Base-by-base conservation (phyloP, 176 grass and related monocot species). In the Eleusine coracana region DNA sequence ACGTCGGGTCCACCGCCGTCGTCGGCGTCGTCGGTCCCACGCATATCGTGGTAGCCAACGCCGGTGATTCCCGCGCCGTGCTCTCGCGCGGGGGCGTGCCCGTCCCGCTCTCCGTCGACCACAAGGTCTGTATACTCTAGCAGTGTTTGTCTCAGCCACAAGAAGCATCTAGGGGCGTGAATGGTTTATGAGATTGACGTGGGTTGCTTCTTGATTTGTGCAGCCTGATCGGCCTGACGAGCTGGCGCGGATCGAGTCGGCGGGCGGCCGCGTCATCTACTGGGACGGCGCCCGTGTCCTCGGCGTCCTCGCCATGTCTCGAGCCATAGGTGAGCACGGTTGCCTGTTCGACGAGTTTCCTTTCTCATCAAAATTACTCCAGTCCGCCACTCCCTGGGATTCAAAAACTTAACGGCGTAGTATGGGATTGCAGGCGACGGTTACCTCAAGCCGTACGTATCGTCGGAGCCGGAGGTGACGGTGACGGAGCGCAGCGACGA, bases 201-300 rank as follows among this genome's bases (percentile, higher is more conserved):
- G 45, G 4, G 81, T 14, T 10, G 7, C 34, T 59, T 12, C 5
- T 25, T 76, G 71, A 27, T 76, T 76, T 20, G 70, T 18, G 77
- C 84, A 98, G 96, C 96, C 96, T 10, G 96, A 99, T 55, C 89
- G 93, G 45, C 91, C 91, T 45, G 96, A 99, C 65, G 96, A 99
- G 85, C 86, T 99, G 58, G 82, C 88, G 75, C 93, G 96, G 42
- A 99, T 99, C 71, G 85, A 99, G 82, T 82, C 69, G 15, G 87
- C 91, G 11, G 96, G 96, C 14, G 97, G 97, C 13, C 93, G 93
- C 27, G 97, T 99, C 44, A 96, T 99, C 73, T 93, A 94, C 75
- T 99, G 97, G 96, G 93, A 99, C 18, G 97, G 93, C 25, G 82
- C 97, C 8, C 85, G 97, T 58, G 97, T 96, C 27, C 84, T 94